Evolutionary conservation across 495 filamentous ascomycete species (phyloP).

Genomic region (Extremus antarcticus): DNA sequence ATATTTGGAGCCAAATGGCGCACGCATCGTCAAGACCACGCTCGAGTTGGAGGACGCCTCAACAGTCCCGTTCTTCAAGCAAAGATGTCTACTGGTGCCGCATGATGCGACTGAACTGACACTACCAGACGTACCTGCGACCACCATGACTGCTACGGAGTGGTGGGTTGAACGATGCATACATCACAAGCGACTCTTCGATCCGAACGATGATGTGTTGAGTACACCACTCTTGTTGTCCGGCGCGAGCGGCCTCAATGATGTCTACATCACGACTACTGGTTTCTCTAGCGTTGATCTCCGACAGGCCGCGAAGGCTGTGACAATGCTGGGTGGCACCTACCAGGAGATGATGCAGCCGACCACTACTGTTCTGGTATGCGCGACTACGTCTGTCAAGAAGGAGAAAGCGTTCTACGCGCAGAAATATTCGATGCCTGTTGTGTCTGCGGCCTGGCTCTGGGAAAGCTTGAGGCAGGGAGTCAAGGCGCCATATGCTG

Average conservation of each 20-base stretch:
- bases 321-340: constrained; percentile 64
- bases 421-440: constrained; percentile 58
- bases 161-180: constrained; percentile 90
- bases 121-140: constrained; percentile 15
- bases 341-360: constrained; percentile 66
- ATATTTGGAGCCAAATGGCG: constrained; percentile 10
- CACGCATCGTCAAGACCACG: constrained; percentile 27
- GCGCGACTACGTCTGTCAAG: constrained; percentile 46
- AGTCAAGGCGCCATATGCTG: background rate
- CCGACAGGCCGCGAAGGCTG: constrained; percentile 65
- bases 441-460: constrained; percentile 71
- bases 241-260: constrained; percentile 55
- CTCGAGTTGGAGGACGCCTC: constrained; percentile 33
- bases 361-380: constrained; percentile 58
- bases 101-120: constrained; percentile 36
- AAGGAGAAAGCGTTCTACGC: constrained; percentile 72
- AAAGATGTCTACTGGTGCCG: constrained; percentile 45
- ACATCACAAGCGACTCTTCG: constrained; percentile 56
- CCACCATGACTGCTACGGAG: constrained; percentile 57
- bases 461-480: constrained; percentile 57
- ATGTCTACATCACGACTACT: constrained; percentile 63
- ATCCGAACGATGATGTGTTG: constrained; percentile 58
- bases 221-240: constrained; percentile 63
- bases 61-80: constrained; percentile 29
- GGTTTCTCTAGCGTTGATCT: constrained; percentile 77